Conservation (phyloP, 306 rosid genomes). For the Castanospermum australe region DNA sequence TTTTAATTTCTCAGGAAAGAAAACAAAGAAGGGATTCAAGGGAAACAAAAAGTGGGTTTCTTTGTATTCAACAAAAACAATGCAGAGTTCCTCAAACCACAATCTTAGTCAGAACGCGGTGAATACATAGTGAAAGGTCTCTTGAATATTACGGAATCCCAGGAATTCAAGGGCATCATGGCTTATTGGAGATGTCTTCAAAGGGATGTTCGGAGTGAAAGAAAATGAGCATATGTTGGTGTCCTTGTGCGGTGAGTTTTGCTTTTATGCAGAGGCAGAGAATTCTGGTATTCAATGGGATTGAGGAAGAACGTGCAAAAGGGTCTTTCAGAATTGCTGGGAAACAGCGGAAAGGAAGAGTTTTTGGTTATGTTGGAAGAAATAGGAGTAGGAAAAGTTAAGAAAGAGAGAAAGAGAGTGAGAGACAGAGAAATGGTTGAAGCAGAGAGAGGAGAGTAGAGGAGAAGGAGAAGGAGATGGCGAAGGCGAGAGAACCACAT, state of each 20-base stretch:
- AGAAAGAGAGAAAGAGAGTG: background rate
- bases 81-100: background rate
- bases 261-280: background rate
- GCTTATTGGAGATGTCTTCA: background rate
- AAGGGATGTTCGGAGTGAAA: background rate
- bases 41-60: background rate
- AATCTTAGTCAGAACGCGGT: background rate
- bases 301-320: background rate
- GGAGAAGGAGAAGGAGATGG: background rate
- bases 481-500: constrained; percentile 26
- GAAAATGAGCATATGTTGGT: background rate
- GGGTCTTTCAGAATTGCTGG: background rate
- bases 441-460: background rate
- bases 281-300: background rate
- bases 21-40: background rate
- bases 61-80: background rate
- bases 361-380: background rate
- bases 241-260: too few relatives aligned
- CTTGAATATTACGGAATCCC: background rate
- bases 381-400: background rate
- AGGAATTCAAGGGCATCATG: background rate
- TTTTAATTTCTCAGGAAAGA: background rate
- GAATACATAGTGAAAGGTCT: background rate
- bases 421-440: background rate
- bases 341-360: background rate